Conservation (phyloP, 257 asterid genomes). For the Haberlea rhodopensis region DNA sequence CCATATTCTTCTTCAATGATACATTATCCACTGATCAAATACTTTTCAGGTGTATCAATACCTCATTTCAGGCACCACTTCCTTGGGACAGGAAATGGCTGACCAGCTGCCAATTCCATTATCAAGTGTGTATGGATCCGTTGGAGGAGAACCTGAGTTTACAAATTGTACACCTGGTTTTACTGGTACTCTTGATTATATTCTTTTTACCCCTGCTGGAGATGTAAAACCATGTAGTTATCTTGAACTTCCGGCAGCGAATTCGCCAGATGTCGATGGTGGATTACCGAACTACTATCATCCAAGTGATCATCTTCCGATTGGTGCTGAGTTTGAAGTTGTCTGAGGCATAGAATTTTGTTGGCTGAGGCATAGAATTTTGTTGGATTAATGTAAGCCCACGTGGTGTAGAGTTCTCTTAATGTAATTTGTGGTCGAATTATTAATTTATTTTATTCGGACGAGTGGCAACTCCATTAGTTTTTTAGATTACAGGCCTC, state of each 20-base stretch:
- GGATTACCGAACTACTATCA: constrained; percentile 84
- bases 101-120: constrained; percentile 59
- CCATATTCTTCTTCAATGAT: constrained; percentile 8
- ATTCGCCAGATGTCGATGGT: constrained; percentile 62
- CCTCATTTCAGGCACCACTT: constrained; percentile 53
- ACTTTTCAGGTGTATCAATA: constrained; percentile 70
- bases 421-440: too few relatives aligned
- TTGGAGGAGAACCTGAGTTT: constrained; percentile 81
- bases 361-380: constrained; percentile 6
- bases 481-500: too few relatives aligned
- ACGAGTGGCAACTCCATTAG: too few relatives aligned
- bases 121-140: constrained; percentile 66
- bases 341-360: constrained; percentile 25
- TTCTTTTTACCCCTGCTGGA: constrained; percentile 60
- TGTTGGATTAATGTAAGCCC: too few relatives aligned
- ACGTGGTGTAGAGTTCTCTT: too few relatives aligned
- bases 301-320: constrained; percentile 95
- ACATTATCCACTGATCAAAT: neutral
- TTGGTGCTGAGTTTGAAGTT: constrained; percentile 87
- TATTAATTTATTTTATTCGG: too few relatives aligned
- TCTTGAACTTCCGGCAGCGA: constrained; percentile 69
- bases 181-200: constrained; percentile 81
- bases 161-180: constrained; percentile 94
- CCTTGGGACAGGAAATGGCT: constrained; percentile 32
- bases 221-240: constrained; percentile 59